phyloP scores from a whole-genome alignment of 129 eudicot genomes.

The Helichrysum umbraculigerum region DNA sequence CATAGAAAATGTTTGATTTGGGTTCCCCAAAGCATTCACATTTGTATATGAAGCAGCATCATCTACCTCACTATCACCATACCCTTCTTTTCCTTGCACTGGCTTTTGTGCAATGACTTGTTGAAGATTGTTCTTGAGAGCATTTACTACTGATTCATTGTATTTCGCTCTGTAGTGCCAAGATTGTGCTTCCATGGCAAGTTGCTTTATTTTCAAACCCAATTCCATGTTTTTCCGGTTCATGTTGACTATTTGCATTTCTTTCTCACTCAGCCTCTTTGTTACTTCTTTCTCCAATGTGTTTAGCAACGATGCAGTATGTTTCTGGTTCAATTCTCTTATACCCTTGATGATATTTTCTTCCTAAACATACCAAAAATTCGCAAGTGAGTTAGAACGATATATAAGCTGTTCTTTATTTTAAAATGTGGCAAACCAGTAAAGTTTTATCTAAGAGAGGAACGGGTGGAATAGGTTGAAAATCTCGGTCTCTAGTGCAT shows the following conservation, averaged over 20 bases:
- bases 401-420: neutral
- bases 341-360: constrained; percentile 55
- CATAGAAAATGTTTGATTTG: constrained; percentile 2
- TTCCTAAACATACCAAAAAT: constrained; percentile 37
- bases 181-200: constrained; percentile 54
- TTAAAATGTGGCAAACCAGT: neutral
- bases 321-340: constrained; percentile 57
- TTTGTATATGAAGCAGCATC: constrained; percentile 55
- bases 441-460: neutral
- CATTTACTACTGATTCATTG: constrained; percentile 65
- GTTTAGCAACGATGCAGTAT: constrained; percentile 46
- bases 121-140: constrained; percentile 61
- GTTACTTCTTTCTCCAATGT: constrained; percentile 55
- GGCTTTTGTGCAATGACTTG: constrained; percentile 53
- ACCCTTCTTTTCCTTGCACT: constrained; percentile 54
- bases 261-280: constrained; percentile 54
- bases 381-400: neutral
- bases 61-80: constrained; percentile 65
- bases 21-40: constrained; percentile 21
- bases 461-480: neutral
- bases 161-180: constrained; percentile 76
- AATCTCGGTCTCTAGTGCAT: no score
- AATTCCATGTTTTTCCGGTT: constrained; percentile 63
- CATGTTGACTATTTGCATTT: constrained; percentile 53
- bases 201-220: constrained; percentile 60